Evolutionary conservation across 2,329 filamentous ascomycete genomes (phyloP), one percentile per base, ranked within the genome.

Genomic region (Diplodia mutila): DNA sequence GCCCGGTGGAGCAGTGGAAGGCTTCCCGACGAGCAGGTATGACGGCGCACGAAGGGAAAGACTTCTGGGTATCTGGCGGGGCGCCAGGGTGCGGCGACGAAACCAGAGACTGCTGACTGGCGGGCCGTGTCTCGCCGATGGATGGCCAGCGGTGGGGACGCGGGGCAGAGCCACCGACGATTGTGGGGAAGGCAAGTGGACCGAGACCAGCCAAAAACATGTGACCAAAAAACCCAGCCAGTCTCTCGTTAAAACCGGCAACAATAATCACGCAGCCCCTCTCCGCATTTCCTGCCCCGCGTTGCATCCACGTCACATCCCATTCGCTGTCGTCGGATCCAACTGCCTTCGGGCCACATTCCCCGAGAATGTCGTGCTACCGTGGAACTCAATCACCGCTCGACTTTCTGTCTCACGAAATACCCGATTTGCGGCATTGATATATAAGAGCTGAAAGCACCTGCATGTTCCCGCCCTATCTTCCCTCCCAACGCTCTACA

Each of bases 281-380:
- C 61, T 57, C 67, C 51, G 67, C 67, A 53, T 42, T 48, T 48
- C n/a, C 55, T 55, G 65, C 54, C 57, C 46, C 66, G 49, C 57
- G 42, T 23, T 46, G 32, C 63, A 18, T 65, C 32, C 63, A 65
- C 49, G 48, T 65, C 61, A 65, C 61, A 0, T 2, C 9, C 18
- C 18, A 16, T 21, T 21, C 11, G 23, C 55, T 48, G 39, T 29
- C 39, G 23, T n/a, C 27, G 55, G 21, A 18, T 29, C 23, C 55
- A 25, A 7, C 39, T 12, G 23, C 55, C 55, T 18, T 61, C 55
- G 55, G 14, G 8, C 37, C 39, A 48, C 55, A 32, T 61, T 61
- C 55, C 55, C 39, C 39, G 37, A 37, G 18, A n/a, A 61, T 25
- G 37, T 9, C 11, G 59, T 37, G 42, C 46, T 4, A 27, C 46